These are phyloP conservation scores for Conringia planisiliqua DNA, from an alignment of 345 rosid genomes.

Conservation along the genomic window DNA sequence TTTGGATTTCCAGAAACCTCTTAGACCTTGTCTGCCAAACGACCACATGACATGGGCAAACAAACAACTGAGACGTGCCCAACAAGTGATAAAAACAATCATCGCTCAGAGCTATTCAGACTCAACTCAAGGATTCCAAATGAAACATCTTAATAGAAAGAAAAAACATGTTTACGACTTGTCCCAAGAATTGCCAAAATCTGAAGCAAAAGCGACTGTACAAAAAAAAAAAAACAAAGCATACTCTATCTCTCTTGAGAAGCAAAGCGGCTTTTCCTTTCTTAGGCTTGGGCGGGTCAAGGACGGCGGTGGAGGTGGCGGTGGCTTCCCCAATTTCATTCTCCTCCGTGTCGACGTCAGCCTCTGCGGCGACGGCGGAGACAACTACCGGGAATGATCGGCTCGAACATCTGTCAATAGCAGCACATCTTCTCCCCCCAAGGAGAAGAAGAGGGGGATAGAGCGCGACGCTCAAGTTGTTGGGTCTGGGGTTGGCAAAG, in stretches of 20 bases:
- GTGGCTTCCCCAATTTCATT: constrained; percentile 22
- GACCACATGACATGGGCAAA: constrained; percentile 19
- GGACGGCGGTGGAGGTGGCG: constrained; percentile 38
- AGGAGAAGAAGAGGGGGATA: constrained; percentile 42
- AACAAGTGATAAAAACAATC: background rate
- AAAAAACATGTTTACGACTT: background rate
- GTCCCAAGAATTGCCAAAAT: background rate
- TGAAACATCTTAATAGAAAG: background rate
- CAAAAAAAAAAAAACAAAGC: background rate
- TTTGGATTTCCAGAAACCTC: constrained; percentile 98
- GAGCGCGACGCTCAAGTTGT: constrained; percentile 26
- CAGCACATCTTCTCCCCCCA: constrained; percentile 18
- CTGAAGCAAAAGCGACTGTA: background rate
- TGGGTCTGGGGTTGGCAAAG: constrained; percentile 53
- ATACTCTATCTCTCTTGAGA: constrained; percentile 88
- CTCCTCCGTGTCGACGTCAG: constrained; percentile 48
- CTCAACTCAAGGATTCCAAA: background rate
- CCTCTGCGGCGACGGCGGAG: constrained; percentile 51
- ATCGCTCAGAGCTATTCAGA: background rate
- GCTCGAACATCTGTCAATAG: constrained; percentile 12
- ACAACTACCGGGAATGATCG: constrained; percentile 26
- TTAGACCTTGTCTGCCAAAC: constrained; percentile 84
- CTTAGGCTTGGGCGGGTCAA: constrained; percentile 62
- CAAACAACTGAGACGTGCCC: background rate
- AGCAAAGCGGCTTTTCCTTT: constrained; percentile 83